Evolutionary conservation across 1,139 yeast species (phyloP).

Genomic region (Debaryomyces coudertii): DNA sequence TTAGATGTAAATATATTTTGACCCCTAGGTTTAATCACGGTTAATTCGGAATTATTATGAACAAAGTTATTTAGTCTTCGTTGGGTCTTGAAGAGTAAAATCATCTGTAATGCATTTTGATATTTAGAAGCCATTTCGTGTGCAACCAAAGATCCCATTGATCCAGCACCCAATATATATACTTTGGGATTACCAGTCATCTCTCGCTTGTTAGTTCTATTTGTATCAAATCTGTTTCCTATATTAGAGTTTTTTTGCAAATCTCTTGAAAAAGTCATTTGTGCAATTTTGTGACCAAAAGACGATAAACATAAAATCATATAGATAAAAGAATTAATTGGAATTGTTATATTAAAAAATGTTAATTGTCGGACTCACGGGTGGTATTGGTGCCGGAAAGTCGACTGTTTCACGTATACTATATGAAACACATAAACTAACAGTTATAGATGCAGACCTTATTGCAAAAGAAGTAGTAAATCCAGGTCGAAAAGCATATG

Average conservation of each 20-base stretch:
- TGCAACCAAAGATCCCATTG: slow-evolving; percentile 44
- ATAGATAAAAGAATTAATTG: not conserved
- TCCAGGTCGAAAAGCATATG: slow-evolving; percentile 77
- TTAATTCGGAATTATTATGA: slow-evolving; percentile 15
- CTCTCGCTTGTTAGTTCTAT: not conserved
- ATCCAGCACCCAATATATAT: slow-evolving; percentile 48
- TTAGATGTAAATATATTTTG: slow-evolving; percentile 20
- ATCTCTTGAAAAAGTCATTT: slow-evolving; percentile 1
- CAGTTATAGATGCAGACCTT: slow-evolving; percentile 85
- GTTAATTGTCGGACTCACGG: slow-evolving; percentile 92
- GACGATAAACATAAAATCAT: not conserved
- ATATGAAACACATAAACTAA: slow-evolving; percentile 51
- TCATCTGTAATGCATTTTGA: slow-evolving; percentile 25
- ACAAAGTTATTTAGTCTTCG: slow-evolving; percentile 41
- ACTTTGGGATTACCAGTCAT: slow-evolving; percentile 24
- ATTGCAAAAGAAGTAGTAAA: slow-evolving; percentile 84
- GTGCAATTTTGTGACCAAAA: slow-evolving; percentile 4
- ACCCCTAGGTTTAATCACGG: slow-evolving; percentile 25
- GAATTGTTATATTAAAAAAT: slow-evolving; percentile 36
- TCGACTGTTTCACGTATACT: slow-evolving; percentile 79
- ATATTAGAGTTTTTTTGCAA: not conserved
- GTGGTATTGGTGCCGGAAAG: slow-evolving; percentile 96
- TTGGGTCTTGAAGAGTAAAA: slow-evolving; percentile 45
- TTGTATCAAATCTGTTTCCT: not conserved
- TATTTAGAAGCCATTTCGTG: slow-evolving; percentile 41